A percentile compares a stretch with the other conserved stretches of the same genome.
phyloP scores from a whole-genome alignment of 805 yeast genomes.

The Sugiyamaella qingdaonensis region DNA sequence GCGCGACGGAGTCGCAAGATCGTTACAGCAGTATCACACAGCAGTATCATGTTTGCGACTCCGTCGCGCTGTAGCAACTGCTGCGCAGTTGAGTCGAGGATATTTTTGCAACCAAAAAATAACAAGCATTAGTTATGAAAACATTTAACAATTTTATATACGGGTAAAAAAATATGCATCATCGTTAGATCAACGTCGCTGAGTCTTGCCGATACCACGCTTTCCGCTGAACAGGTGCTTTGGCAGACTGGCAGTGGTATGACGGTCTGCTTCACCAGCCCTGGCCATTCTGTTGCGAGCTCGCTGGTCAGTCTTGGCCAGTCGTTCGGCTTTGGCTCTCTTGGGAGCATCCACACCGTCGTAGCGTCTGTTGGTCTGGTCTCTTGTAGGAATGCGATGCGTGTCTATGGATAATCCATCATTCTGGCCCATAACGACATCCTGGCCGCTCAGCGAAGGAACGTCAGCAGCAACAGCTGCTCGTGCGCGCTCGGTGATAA shows the following conservation, averaged over 20 bases:
- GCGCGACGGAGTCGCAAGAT: no score
- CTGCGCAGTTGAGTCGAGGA: no score
- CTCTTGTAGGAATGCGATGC: conserved; percentile 45
- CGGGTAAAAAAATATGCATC: not conserved
- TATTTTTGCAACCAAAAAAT: not conserved
- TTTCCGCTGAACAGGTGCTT: conserved; percentile 95
- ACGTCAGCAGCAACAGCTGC: conserved; percentile 28
- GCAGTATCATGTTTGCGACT: no score
- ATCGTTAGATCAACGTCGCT: conserved; percentile 58
- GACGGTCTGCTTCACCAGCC: conserved; percentile 95
- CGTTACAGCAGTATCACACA: no score
- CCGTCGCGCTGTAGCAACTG: no score
- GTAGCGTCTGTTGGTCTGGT: conserved; percentile 68
- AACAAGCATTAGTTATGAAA: not conserved
- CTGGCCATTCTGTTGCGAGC: conserved; percentile 89
- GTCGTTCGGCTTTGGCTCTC: conserved; percentile 80
- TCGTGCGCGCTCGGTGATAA: conserved; percentile 52
- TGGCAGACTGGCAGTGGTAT: conserved; percentile 75
- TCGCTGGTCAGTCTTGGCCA: conserved; percentile 86
- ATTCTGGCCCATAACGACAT: conserved; percentile 61
- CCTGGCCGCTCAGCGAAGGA: conserved; percentile 57
- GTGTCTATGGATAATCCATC: conserved; percentile 36
- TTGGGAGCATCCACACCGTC: conserved; percentile 83
- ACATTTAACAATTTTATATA: not conserved
- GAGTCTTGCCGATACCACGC: conserved; percentile 92